A percentile compares a stretch with the other conserved stretches of the same genome.
Conservation (phyloP, 2,329 filamentous ascomycete genomes). For the Pseudogymnoascus sp. region DNA sequence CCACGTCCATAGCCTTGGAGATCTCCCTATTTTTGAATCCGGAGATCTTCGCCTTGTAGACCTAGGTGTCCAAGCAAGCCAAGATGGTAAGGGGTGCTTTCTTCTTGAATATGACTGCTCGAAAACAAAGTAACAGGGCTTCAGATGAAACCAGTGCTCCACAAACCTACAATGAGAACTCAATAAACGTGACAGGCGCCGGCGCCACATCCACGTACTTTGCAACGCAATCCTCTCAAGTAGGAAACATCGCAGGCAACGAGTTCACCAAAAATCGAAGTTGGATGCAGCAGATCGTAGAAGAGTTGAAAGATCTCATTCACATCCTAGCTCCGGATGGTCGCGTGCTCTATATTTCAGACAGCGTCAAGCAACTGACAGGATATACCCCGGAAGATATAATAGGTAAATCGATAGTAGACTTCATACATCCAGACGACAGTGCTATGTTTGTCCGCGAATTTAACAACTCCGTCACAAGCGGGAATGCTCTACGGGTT, state of each 20-base stretch:
- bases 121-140: not conserved
- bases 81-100: not conserved
- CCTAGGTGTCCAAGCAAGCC: conserved; percentile 16
- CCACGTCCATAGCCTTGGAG: conserved; percentile 33
- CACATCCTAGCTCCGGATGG: conserved; percentile 83
- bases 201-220: conserved; percentile 28
- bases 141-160: not conserved
- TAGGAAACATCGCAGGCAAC: conserved; percentile 48
- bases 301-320: conserved; percentile 82
- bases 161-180: conserved; percentile 15
- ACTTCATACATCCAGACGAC: conserved; percentile 83
- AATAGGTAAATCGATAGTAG: conserved; percentile 67
- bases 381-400: conserved; percentile 69
- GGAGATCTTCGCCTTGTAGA: conserved; percentile 31
- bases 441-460: conserved; percentile 76
- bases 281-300: conserved; percentile 84
- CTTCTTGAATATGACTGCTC: not conserved
- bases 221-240: conserved; percentile 21
- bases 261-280: conserved; percentile 63
- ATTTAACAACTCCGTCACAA: conserved; percentile 82
- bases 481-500: conserved; percentile 70
- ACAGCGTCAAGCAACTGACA: conserved; percentile 66
- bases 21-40: conserved; percentile 38
- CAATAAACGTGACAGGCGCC: conserved; percentile 25
- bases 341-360: conserved; percentile 78